Evolutionary conservation across 2,329 filamentous ascomycete genomes (phyloP), one percentile per base, ranked within the genome.

Genomic region (Chaetomium strumarium): DNA sequence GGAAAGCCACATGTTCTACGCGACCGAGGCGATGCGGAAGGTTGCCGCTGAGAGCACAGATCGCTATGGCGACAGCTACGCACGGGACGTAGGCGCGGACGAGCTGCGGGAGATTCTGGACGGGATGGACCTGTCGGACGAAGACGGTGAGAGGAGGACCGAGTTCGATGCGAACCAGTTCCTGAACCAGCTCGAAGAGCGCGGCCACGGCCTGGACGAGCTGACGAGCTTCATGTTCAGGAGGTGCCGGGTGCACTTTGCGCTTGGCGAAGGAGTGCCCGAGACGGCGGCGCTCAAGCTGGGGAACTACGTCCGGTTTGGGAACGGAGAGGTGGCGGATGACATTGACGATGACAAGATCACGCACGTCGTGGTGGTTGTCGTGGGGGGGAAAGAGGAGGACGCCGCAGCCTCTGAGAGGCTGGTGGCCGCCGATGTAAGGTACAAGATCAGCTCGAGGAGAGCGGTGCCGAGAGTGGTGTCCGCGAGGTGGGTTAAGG

Each of bases 51-150:
- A 72, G 3, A 88, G 86, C 58, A 76, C 86, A 2, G 93, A 99
- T 66, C 72, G 76, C 49, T 93, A 82, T 61, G 87, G 86, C 0
- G 93, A 99, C 66, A 91, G 90, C 63, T 97, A 88, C 68, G 79
- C 83, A 0, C 76, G 91, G 5, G 83, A 95, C 61, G 56, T 66
- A 16, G 60, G 59, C 3, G 56, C 57, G 3, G 62, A 62, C 3
- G 68, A 70, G 55, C 54, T 70, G 44, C 73, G 67, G 37, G 64
- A 66, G 3, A 64, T 84, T 0, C 57, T 84, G 24, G 56, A 55
- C 1, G 45, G 38, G 16, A 66, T 63, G 64, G 53, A 46, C 8
- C 13, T 49, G 17, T 34, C 44, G 1, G 50, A 52, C 10, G 45
- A 33, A 5, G 20, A 24, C n/a, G n/a, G n/a, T n/a, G n/a, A n/a